phyloP scores from a whole-genome alignment of 2,329 filamentous ascomycete species.

The Gnomoniopsis sp. region DNA sequence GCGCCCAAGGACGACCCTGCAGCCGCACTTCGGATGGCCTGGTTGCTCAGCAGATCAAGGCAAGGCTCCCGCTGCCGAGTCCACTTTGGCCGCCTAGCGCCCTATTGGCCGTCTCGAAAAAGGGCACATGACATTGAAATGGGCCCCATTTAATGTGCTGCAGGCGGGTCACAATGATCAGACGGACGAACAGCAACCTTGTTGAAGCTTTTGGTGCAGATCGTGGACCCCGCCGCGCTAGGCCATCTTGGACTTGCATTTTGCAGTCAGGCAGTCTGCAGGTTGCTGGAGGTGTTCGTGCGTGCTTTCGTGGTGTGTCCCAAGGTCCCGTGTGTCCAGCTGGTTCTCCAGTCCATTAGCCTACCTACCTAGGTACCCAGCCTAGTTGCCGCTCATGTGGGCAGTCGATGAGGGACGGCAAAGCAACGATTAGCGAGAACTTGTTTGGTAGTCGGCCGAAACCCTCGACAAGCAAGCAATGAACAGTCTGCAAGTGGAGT shows the following conservation, averaged over 20 bases:
- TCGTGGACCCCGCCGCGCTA: conserved; percentile 10
- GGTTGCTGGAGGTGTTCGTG: conserved; percentile 5
- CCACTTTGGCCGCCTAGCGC: conserved; percentile 12
- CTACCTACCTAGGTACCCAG: no score
- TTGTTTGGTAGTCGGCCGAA: background rate
- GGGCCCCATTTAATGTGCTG: conserved; percentile 6
- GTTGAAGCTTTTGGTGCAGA: background rate
- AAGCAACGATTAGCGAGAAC: background rate
- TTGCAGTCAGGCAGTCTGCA: background rate
- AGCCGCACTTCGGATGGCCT: background rate
- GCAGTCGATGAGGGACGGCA: no score
- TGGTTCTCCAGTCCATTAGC: no score
- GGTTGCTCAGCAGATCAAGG: conserved; percentile 17
- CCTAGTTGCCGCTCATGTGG: no score
- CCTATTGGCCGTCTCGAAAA: conserved; percentile 16
- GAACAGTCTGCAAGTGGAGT: background rate
- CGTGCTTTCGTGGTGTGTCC: background rate
- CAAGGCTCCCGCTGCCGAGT: conserved; percentile 13
- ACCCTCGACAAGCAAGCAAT: background rate
- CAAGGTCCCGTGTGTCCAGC: no score
- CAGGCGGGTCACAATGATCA: conserved; percentile 13
- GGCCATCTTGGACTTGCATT: conserved; percentile 4
- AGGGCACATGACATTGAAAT: conserved; percentile 14
- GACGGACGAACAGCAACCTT: conserved; percentile 14
- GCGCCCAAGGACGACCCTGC: conserved; percentile 8